These are phyloP conservation scores for Pyrus pyrifolia DNA, from an alignment of 306 rosid species.

Conservation along the genomic window DNA sequence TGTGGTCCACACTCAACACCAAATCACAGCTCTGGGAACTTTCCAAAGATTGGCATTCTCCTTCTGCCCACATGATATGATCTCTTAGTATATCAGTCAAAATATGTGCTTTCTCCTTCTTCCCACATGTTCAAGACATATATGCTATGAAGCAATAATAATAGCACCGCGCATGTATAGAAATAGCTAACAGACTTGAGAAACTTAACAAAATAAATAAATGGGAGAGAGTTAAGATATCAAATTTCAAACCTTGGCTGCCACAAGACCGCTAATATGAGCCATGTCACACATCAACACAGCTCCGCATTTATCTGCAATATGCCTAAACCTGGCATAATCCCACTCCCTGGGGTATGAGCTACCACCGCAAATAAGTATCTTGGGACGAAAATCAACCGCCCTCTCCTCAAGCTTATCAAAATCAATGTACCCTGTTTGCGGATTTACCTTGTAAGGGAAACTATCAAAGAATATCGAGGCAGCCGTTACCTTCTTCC, in stretches of 20 bases:
- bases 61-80: not conserved
- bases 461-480: slow-evolving; percentile 72
- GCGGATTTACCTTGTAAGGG: slow-evolving; percentile 71
- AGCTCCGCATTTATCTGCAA: slow-evolving; percentile 83
- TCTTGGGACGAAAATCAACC: slow-evolving; percentile 66
- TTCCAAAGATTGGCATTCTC: too few species aligned
- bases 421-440: slow-evolving; percentile 59
- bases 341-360: slow-evolving; percentile 88
- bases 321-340: slow-evolving; percentile 53
- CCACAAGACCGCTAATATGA: slow-evolving; percentile 85
- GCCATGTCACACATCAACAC: slow-evolving; percentile 88
- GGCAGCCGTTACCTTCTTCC: slow-evolving; percentile 68
- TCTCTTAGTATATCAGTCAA: not conserved
- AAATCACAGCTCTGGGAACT: too few species aligned
- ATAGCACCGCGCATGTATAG: not conserved
- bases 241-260: slow-evolving; percentile 54
- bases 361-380: slow-evolving; percentile 85
- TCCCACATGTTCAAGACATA: not conserved
- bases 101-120: not conserved
- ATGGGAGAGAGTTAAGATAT: not conserved
- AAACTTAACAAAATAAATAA: not conserved
- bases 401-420: slow-evolving; percentile 88
- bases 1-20: not conserved
- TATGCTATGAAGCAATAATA: not conserved
- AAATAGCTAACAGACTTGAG: not conserved